Evolutionary conservation across 495 filamentous ascomycete species (phyloP), one percentile per base, ranked within the genome.

Genomic region (Xylaria intraflava): DNA sequence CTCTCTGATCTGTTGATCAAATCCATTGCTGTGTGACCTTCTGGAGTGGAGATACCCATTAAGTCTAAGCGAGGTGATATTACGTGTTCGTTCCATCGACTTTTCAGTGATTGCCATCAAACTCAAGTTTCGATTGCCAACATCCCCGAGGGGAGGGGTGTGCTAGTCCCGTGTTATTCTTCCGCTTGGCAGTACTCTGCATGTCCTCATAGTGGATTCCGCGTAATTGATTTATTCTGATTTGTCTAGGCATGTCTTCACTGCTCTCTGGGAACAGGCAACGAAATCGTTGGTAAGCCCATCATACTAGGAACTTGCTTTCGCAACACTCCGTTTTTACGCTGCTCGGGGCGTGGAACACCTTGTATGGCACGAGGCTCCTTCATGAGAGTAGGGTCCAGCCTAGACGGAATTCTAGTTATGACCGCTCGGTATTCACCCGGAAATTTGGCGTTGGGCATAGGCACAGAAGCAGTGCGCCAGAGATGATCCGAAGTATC

Each of bases 401-500:
- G 76, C 66, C 88, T 91, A 24, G 88, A 83, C 30, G 93, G 93
- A 20, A 85, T 70, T 23, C 78, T 65, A 7, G 69, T 88, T 77
- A 73, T 59, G 38, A 81, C 66, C 22, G 64, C 48, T 45, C 70
- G 62, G 53, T 80, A 76, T 51, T 95, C 89, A 17, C 83, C 84
- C 11, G 84, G 82, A 49, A 93, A 82, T 58, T 85, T 83, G 49
- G 83, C 80, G 53, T 73, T 85, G 6, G 89, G 84, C 16, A 85
- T 81, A 44, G 85, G 88, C 11, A 94, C 89, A 46, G 85, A 84
- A 6, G 93, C 88, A 9, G 88, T 90, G 43, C 89, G 80, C 93
- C 93, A 98, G 29, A 95, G 78, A 65, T 98, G 93, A 62, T 96
- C 91, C 10, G 84, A 83, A 6, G 83, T 90, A 62, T 97, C 89